These are phyloP conservation scores for Helotiales sp. DNA, from an alignment of 2,329 filamentous ascomycete genomes.

Conservation along the genomic window DNA sequence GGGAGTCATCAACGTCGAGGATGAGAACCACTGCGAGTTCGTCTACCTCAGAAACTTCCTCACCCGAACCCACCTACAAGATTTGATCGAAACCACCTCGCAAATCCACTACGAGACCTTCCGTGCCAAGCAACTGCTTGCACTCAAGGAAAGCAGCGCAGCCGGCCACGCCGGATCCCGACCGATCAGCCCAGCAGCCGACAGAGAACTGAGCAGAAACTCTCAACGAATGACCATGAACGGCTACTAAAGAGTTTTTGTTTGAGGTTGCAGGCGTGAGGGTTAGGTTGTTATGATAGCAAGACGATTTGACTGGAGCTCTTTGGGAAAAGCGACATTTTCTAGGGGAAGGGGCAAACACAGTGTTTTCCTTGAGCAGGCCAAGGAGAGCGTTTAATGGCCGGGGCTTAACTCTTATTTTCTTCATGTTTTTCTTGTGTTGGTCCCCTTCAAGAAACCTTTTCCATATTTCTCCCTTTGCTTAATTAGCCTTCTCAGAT, in stretches of 20 bases:
- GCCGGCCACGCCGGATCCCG: constrained; percentile 76
- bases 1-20: constrained; percentile 99
- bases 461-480: constrained; percentile 43
- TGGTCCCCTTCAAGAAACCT: constrained; percentile 27
- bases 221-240: constrained; percentile 99
- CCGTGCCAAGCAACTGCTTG: constrained; percentile 97
- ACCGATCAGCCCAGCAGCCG: constrained; percentile 93
- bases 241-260: constrained; percentile 78
- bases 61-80: constrained; percentile 96
- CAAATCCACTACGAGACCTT: constrained; percentile 99
- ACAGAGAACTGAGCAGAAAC: constrained; percentile 94
- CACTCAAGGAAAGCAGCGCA: constrained; percentile 96
- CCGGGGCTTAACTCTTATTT: constrained; percentile 41
- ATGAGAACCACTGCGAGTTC: constrained; percentile 99
- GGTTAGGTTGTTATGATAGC: constrained; percentile 40
- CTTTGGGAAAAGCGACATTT: constrained; percentile 42
- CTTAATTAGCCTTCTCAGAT: constrained; percentile 45
- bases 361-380: constrained; percentile 41
- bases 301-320: constrained; percentile 33
- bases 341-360: constrained; percentile 2
- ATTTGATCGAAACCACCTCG: constrained; percentile 97
- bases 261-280: constrained; percentile 17
- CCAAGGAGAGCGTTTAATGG: constrained; percentile 39
- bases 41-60: constrained; percentile 98
- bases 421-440: constrained; percentile 40